phyloP scores from a whole-genome alignment of 352 stramenopile genomes.

The Bremia lactucae region DNA sequence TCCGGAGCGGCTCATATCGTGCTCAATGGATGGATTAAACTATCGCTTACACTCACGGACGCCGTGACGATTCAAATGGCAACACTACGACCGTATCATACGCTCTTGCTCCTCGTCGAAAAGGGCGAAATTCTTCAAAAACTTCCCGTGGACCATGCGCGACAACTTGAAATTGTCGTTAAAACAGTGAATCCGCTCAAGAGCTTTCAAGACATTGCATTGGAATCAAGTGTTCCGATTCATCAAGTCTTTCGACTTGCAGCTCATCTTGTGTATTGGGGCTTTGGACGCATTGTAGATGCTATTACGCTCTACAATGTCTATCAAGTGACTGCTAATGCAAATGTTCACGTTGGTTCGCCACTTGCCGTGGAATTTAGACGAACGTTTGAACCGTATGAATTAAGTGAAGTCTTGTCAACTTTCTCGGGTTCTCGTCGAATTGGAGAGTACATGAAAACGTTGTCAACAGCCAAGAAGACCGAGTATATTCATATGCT shows the following conservation, averaged over 20 bases:
- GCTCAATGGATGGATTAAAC: conserved; percentile 80
- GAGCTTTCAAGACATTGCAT: conserved; percentile 74
- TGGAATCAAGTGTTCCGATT: conserved; percentile 68
- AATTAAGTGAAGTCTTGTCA: conserved; percentile 61
- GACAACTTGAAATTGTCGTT: conserved; percentile 63
- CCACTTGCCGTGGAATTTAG: conserved; percentile 57
- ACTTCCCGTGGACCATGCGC: conserved; percentile 65
- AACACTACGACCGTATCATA: conserved; percentile 75
- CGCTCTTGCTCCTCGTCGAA: conserved; percentile 57
- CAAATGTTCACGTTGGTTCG: conserved; percentile 39
- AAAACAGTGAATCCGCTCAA: conserved; percentile 70
- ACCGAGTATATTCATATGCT: conserved; percentile 83
- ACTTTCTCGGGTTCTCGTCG: conserved; percentile 59
- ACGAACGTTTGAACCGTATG: conserved; percentile 55
- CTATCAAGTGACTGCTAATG: conserved; percentile 65
- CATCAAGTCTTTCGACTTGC: conserved; percentile 76
- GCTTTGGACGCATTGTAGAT: conserved; percentile 67
- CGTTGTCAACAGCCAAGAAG: conserved; percentile 47
- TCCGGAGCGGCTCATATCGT: conserved; percentile 64
- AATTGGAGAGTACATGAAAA: conserved; percentile 78
- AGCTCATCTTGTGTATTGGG: conserved; percentile 80
- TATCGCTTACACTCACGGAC: conserved; percentile 74
- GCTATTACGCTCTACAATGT: conserved; percentile 81
- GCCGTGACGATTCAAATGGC: conserved; percentile 44
- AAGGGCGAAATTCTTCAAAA: conserved; percentile 52